Percentiles rank a stretch among this genome's conserved stretches.
Conservation (phyloP, 2,329 filamentous ascomycete genomes). For the Trichoderma arundinaceum region DNA sequence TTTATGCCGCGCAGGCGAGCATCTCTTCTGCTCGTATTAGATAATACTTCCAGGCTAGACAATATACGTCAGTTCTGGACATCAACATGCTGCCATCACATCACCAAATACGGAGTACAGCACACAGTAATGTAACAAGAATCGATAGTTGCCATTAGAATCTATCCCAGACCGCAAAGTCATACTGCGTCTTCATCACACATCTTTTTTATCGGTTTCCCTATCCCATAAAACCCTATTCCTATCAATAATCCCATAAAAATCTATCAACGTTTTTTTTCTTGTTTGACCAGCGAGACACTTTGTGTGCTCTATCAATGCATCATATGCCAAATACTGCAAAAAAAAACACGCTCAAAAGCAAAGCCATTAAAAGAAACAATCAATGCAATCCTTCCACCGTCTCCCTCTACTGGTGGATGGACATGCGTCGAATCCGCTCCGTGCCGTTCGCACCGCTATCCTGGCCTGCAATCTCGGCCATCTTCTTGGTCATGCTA, state of each 20-base stretch:
- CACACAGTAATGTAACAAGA: background rate
- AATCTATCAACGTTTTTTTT: constrained; percentile 22
- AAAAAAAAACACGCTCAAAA: constrained; percentile 26
- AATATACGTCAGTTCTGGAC: background rate
- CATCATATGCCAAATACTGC: constrained; percentile 18
- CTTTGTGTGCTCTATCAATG: constrained; percentile 8
- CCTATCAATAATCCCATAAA: constrained; percentile 15
- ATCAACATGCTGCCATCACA: background rate
- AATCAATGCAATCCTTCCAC: background rate
- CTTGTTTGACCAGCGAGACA: constrained; percentile 14
- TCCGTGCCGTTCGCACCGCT: constrained; percentile 36
- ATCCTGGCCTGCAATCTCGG: constrained; percentile 47
- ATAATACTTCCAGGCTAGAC: background rate
- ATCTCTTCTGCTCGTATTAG: background rate
- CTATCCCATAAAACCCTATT: constrained; percentile 1
- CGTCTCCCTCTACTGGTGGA: constrained; percentile 32
- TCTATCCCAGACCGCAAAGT: constrained; percentile 10
- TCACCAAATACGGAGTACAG: background rate
- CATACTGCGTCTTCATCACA: background rate
- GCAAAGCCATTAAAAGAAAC: background rate
- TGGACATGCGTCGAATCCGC: constrained; percentile 39
- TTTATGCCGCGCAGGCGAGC: background rate
- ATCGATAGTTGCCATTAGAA: constrained; percentile 8
- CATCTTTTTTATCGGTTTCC: constrained; percentile 24
- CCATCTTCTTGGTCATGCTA: constrained; percentile 70